A percentile compares a stretch with the other conserved stretches of the same genome.
Conservation (phyloP, 1,284 basidiomycete species). For the Heliocybe sulcata region DNA sequence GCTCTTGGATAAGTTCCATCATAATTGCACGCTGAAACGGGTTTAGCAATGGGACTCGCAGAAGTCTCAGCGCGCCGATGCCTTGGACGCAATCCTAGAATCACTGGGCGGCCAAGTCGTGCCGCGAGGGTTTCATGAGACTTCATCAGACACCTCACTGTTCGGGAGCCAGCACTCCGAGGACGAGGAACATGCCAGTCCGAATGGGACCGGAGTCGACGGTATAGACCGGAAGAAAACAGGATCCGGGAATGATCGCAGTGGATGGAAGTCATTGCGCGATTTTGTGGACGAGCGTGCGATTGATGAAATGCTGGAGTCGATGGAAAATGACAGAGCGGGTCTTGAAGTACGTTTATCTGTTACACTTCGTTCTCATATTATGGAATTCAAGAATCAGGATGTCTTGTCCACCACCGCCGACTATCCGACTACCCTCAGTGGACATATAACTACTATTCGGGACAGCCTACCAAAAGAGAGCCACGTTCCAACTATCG, state of each 20-base stretch:
- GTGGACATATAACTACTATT: conserved; percentile 45
- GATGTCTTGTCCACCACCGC: conserved; percentile 53
- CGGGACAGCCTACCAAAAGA: conserved; percentile 40
- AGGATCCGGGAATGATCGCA: conserved; percentile 34
- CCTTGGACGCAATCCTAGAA: conserved; percentile 63
- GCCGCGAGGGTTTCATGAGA: conserved; percentile 68
- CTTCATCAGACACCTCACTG: conserved; percentile 57
- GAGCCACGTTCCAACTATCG: conserved; percentile 32
- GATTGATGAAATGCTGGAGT: conserved; percentile 67
- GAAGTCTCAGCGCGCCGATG: conserved; percentile 47
- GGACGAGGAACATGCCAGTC: conserved; percentile 23
- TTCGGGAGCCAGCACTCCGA: conserved; percentile 68
- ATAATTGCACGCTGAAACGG: background rate
- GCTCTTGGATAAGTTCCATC: conserved; percentile 17
- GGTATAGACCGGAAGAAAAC: conserved; percentile 14
- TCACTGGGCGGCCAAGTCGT: conserved; percentile 63
- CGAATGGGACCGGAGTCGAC: background rate
- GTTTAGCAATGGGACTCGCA: conserved; percentile 63
- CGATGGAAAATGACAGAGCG: conserved; percentile 59
- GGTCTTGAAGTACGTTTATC: conserved; percentile 51
- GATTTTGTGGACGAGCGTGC: conserved; percentile 78
- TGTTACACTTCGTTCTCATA: background rate
- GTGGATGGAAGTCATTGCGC: conserved; percentile 69
- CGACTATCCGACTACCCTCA: conserved; percentile 58
- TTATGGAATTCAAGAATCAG: conserved; percentile 23